A percentile compares a stretch with the other conserved stretches of the same genome.
phyloP scores from a whole-genome alignment of 805 yeast genomes.

The Wickerhamiella parazyma region DNA sequence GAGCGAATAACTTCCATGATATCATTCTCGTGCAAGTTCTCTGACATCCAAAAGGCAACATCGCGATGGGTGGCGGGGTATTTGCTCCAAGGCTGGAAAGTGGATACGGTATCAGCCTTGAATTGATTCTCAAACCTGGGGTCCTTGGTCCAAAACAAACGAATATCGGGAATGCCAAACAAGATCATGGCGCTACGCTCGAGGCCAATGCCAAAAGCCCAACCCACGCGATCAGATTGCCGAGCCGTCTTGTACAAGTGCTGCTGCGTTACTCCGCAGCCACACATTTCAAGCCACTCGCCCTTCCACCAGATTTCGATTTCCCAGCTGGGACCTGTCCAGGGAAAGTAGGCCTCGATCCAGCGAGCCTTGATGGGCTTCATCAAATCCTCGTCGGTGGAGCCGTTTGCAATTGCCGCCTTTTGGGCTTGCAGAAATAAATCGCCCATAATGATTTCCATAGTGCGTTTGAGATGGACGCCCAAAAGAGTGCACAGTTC shows the following conservation, averaged over 20 bases:
- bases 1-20: slow-evolving; percentile 81
- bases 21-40: slow-evolving; percentile 67
- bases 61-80: slow-evolving; percentile 81
- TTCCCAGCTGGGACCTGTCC: slow-evolving; percentile 98
- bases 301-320: slow-evolving; percentile 98
- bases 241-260: slow-evolving; percentile 66
- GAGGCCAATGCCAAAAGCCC: slow-evolving; percentile 97
- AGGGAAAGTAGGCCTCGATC: slow-evolving; percentile 93
- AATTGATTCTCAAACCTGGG: slow-evolving; percentile 68
- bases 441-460: slow-evolving; percentile 70
- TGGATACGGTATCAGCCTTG: slow-evolving; percentile 43
- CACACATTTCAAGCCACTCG: slow-evolving; percentile 95
- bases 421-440: slow-evolving; percentile 57
- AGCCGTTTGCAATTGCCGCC: slow-evolving; percentile 48
- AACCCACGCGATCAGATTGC: slow-evolving; percentile 49
- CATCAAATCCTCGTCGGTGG: slow-evolving; percentile 43
- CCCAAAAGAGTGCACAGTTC: slow-evolving; percentile 56
- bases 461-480: slow-evolving; percentile 68
- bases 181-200: slow-evolving; percentile 93
- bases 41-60: slow-evolving; percentile 80
- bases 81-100: slow-evolving; percentile 79
- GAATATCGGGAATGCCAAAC: slow-evolving; percentile 89
- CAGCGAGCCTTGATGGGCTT: slow-evolving; percentile 80
- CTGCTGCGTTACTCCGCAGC: slow-evolving; percentile 82
- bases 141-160: slow-evolving; percentile 83